Percentiles rank a stretch among this genome's conserved stretches.
Conservation (phyloP, 306 rosid species). For the Cucurbita maxima region DNA sequence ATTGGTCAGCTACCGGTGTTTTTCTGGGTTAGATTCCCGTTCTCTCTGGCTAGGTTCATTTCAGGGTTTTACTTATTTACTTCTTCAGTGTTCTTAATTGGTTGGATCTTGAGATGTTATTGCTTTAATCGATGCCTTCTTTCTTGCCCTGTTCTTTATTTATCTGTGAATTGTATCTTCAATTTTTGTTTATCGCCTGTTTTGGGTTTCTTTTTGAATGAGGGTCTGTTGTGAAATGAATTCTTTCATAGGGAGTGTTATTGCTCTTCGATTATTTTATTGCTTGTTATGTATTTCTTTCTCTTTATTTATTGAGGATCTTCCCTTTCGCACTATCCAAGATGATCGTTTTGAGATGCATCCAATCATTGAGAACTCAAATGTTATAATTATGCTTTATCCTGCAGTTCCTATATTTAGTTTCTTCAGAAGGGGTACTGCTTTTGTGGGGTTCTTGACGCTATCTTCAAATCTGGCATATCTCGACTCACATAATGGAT, state of each 20-base stretch:
- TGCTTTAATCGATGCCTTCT: neutral
- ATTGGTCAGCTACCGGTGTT: neutral
- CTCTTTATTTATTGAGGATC: neutral
- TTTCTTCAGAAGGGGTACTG: constrained; percentile 8
- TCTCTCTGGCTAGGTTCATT: neutral
- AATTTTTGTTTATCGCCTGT: neutral
- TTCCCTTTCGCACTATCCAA: neutral
- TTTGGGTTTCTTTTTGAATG: neutral
- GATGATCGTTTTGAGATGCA: neutral
- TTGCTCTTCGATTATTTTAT: neutral
- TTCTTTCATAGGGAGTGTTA: neutral
- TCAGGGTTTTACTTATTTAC: neutral
- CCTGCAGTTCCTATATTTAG: neutral
- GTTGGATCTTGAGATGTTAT: neutral
- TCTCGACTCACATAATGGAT: constrained; percentile 41
- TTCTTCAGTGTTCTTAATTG: neutral
- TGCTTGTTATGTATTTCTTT: neutral
- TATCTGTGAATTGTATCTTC: neutral
- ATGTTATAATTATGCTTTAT: neutral
- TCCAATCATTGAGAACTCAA: neutral
- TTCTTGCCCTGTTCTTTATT: neutral
- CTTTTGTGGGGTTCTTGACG: constrained; percentile 17
- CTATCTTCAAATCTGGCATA: constrained; percentile 8
- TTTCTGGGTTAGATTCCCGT: neutral
- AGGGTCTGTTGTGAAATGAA: neutral